phyloP scores from a whole-genome alignment of 768 basidiomycete genomes.

The Rhizopogon salebrosus region DNA sequence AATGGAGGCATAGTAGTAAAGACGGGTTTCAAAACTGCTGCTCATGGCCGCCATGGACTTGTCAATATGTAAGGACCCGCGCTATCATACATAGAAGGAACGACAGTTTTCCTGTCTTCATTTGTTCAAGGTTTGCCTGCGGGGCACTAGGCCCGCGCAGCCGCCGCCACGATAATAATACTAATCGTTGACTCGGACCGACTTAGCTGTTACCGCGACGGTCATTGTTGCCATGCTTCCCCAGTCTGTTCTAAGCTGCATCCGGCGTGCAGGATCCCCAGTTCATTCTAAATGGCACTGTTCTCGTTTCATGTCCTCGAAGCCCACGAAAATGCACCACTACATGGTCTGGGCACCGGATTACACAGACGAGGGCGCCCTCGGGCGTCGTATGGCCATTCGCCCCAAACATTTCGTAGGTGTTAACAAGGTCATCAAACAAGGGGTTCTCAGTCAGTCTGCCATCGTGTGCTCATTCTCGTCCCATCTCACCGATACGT shows the following conservation, averaged over 20 bases:
- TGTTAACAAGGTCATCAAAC: constrained; percentile 35
- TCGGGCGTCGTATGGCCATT: constrained; percentile 52
- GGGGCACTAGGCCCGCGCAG: too few species aligned
- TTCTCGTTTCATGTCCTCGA: neutral
- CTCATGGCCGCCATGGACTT: too few species aligned
- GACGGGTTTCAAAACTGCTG: too few species aligned
- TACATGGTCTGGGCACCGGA: constrained; percentile 64
- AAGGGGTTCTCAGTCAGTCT: constrained; percentile 47
- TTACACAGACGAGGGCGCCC: constrained; percentile 51
- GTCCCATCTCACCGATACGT: constrained; percentile 5
- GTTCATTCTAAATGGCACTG: neutral
- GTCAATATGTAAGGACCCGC: too few species aligned
- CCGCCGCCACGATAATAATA: too few species aligned
- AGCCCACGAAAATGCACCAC: neutral
- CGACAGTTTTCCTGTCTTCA: too few species aligned
- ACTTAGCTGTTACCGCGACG: neutral
- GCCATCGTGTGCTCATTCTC: constrained; percentile 2
- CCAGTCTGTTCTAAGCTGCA: neutral
- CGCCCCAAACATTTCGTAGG: constrained; percentile 45
- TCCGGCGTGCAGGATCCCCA: too few species aligned
- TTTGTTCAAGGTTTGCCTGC: too few species aligned
- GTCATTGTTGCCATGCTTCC: neutral
- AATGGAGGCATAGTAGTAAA: too few species aligned
- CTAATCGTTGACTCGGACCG: too few species aligned
- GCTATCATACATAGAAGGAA: too few species aligned